Base-by-base conservation (phyloP, 2,329 filamentous ascomycete genomes). In the Xylaria digitata region DNA sequence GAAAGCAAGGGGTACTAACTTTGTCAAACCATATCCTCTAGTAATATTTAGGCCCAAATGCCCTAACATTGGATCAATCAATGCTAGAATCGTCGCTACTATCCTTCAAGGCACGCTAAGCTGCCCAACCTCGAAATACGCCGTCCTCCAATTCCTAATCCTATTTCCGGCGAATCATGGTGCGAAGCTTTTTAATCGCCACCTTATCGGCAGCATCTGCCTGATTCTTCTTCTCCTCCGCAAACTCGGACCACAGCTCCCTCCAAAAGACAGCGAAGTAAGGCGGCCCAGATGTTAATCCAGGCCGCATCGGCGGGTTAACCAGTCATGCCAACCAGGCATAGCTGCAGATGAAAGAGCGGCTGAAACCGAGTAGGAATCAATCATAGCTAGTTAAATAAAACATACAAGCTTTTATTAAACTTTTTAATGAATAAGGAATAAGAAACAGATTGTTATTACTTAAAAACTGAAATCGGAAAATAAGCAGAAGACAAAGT, bases 241-340 rank as follows among this genome's bases (percentile, higher is more conserved):
- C 84, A 66, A 97, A 86, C 75, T 98, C 94, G 11, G 86, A 85
- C 89, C 94, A 97, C 1, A 97, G 82, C 71, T 97, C 92, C 76
- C 92, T 89, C 92, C 93, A 99, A n/a, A n/a, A n/a, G n/a, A n/a
- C n/a, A n/a, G n/a, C n/a, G n/a, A n/a, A n/a, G n/a, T n/a, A n/a
- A n/a, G n/a, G n/a, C n/a, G n/a, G n/a, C n/a, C n/a, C n/a, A n/a
- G n/a, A n/a, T n/a, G n/a, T n/a, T n/a, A n/a, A n/a, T n/a, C n/a
- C n/a, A n/a, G n/a, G n/a, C n/a, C n/a, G n/a, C n/a, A n/a, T n/a
- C n/a, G n/a, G n/a, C n/a, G n/a, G n/a, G n/a, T n/a, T n/a, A n/a
- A n/a, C n/a, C n/a, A n/a, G n/a, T n/a, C n/a, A n/a, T n/a, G n/a
- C n/a, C n/a, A n/a, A n/a, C n/a, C n/a, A n/a, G n/a, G n/a, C n/a